Evolutionary conservation across 768 basidiomycete genomes (phyloP), one percentile per base, ranked within the genome.

Genomic region (Krasilnikovozyma curviuscula): DNA sequence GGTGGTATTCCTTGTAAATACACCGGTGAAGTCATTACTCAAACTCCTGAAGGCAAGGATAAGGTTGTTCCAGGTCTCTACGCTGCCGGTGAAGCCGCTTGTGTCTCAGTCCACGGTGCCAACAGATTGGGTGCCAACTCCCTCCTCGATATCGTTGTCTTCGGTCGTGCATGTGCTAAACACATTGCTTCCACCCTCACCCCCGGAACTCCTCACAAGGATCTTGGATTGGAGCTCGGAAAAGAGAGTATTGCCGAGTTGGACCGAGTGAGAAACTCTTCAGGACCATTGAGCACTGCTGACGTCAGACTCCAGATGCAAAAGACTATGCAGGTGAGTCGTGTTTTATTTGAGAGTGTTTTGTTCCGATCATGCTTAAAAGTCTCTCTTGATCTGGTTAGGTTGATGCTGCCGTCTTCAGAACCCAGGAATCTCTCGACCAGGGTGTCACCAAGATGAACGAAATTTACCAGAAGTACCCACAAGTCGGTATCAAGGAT

Each of bases 111-210:
- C 18, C 93, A 98, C 59, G 93, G 93, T 55, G 93, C 93, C 55
- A 98, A 98, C 71, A 88, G 93, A 67, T 81, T 98, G 46, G 93
- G 93, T 59, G 93, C 93, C 62, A 98, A 98, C 73, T 98, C 93
- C 19, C 78, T 98, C 24, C 71, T 98, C 56, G 93, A 97, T 65
- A 93, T 97, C 57, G 93, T 97, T 65, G 93, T 97, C 56, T 98
- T 97, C 59, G 93, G 93, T 58, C 88, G 93, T 66, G 91, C 93
- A n/a, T 88, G 83, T 59, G 91, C 93, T 24, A 83, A 93, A 67
- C 93, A 97, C 68, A 97, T 97, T 64, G 78, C 77, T 56, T 85
- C 91, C 47, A 97, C 73, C 34, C 72, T 84, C 50, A 77, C 79
- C 16, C 85, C 88, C 34, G 85, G 86, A 49, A 83, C 79, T 62